A percentile compares a stretch with the other conserved stretches of the same genome.
phyloP scores from a whole-genome alignment of 2,329 filamentous ascomycete genomes.

The Lachnellula arida region DNA sequence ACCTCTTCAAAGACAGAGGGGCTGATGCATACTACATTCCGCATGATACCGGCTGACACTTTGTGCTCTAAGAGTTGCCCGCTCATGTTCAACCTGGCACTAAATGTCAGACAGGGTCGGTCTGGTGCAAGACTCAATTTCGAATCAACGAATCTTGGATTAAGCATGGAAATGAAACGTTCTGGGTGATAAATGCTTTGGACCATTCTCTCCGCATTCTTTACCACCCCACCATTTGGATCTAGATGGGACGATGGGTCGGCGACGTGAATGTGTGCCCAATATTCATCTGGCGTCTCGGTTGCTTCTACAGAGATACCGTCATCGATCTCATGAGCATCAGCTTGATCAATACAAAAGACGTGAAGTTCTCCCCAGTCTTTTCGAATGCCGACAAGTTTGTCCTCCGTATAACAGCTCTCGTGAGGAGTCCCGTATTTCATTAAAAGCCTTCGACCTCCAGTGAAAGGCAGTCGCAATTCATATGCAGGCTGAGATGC shows the following conservation, averaged over 20 bases:
- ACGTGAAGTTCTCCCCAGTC: slow-evolving; percentile 56
- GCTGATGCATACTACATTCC: slow-evolving; percentile 53
- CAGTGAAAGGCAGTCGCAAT: slow-evolving; percentile 48
- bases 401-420: slow-evolving; percentile 35
- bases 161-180: slow-evolving; percentile 55
- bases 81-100: slow-evolving; percentile 48
- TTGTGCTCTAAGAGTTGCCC: slow-evolving; percentile 51
- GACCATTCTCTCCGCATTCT: slow-evolving; percentile 56
- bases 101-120: slow-evolving; percentile 56
- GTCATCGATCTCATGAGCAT: slow-evolving; percentile 71
- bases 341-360: slow-evolving; percentile 67
- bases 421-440: slow-evolving; percentile 32
- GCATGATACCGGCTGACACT: slow-evolving; percentile 49
- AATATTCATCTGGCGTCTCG: slow-evolving; percentile 50
- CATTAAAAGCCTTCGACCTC: slow-evolving; percentile 22
- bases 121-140: slow-evolving; percentile 50
- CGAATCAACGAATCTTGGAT: slow-evolving; percentile 42
- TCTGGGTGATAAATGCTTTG: slow-evolving; percentile 58
- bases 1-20: slow-evolving; percentile 43
- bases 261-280: slow-evolving; percentile 75
- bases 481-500: slow-evolving; percentile 63
- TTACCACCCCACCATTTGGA: slow-evolving; percentile 52
- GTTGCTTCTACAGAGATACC: slow-evolving; percentile 67
- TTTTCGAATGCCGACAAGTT: slow-evolving; percentile 49
- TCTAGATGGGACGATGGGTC: slow-evolving; percentile 69